phyloP scores from a whole-genome alignment of 2,329 filamentous ascomycete species.

The Paramyrothecium roridum region DNA sequence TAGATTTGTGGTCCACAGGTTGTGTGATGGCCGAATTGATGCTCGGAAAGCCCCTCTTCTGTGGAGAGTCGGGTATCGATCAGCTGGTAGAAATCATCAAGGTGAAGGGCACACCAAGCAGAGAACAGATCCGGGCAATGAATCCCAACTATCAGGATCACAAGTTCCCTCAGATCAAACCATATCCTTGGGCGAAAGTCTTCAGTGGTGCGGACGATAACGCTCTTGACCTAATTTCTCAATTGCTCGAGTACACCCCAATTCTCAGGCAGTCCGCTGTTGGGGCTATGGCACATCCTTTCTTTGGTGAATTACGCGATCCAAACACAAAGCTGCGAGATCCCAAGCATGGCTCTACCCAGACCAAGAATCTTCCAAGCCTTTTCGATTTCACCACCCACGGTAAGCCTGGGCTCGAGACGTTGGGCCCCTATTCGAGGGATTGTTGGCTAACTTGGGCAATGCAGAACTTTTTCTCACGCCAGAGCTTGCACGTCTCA shows the following conservation, averaged over 20 bases:
- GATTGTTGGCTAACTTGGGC: too few relatives aligned
- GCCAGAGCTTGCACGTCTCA: too few relatives aligned
- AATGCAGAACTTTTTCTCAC: slow-evolving; percentile 9
- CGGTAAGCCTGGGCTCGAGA: too few relatives aligned
- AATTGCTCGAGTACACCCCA: slow-evolving; percentile 92
- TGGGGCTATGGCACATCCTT: slow-evolving; percentile 96
- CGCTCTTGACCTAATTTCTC: slow-evolving; percentile 92
- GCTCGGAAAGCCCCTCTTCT: slow-evolving; percentile 96
- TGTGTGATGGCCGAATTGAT: slow-evolving; percentile 99
- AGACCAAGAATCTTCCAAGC: slow-evolving; percentile 75
- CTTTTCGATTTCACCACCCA: slow-evolving; percentile 94
- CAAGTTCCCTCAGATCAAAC: slow-evolving; percentile 99
- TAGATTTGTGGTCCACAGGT: slow-evolving; percentile 98
- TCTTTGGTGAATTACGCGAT: slow-evolving; percentile 95
- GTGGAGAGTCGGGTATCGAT: slow-evolving; percentile 96
- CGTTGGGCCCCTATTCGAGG: too few relatives aligned
- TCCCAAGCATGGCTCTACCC: slow-evolving; percentile 81
- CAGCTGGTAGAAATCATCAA: slow-evolving; percentile 99
- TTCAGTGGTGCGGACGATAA: slow-evolving; percentile 93
- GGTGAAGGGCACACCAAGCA: slow-evolving; percentile 90
- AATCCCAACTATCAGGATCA: slow-evolving; percentile 99
- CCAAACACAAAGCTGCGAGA: slow-evolving; percentile 86
- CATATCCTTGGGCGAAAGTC: slow-evolving; percentile 98
- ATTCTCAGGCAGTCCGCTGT: slow-evolving; percentile 90
- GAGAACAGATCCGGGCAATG: slow-evolving; percentile 99